phyloP scores from a whole-genome alignment of 1,139 yeast species.

The Sugiyamaella sp. region DNA sequence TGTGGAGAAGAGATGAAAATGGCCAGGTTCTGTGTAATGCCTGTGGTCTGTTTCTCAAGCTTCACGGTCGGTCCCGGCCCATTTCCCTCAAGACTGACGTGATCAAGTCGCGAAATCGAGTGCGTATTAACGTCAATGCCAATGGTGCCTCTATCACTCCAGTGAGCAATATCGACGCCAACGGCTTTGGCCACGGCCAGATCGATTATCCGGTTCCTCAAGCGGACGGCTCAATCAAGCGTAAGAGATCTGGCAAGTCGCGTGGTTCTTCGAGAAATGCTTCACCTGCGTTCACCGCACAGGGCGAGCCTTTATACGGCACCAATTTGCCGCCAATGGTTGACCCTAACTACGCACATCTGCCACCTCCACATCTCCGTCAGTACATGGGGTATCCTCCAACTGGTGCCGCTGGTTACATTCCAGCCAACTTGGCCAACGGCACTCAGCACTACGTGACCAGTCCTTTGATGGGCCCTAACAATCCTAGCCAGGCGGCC shows the following conservation, averaged over 20 bases:
- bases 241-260: constrained; percentile 9
- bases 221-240: constrained; percentile 4
- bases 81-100: constrained; percentile 89
- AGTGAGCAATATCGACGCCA: constrained; percentile 3
- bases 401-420: constrained; percentile 6
- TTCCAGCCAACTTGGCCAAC: constrained; percentile 3
- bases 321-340: constrained; percentile 15
- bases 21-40: constrained; percentile 96
- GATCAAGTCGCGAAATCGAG: constrained; percentile 85
- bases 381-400: constrained; percentile 18
- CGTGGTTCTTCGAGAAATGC: constrained; percentile 14
- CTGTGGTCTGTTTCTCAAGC: constrained; percentile 86
- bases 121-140: constrained; percentile 33
- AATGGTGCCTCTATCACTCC: constrained; percentile 39
- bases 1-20: constrained; percentile 93
- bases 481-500: constrained; percentile 5
- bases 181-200: constrained; percentile 2
- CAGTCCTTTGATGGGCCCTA: constrained; percentile 26
- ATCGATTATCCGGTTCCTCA: constrained; percentile 4
- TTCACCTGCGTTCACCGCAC: constrained; percentile 20
- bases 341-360: constrained; percentile 4
- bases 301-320: constrained; percentile 12
- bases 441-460: constrained; percentile 19
- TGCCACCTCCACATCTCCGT: constrained; percentile 15
- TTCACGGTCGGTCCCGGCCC: constrained; percentile 92